phyloP scores from a whole-genome alignment of 2,329 filamentous ascomycete genomes.

The Exophiala xenobiotica region DNA sequence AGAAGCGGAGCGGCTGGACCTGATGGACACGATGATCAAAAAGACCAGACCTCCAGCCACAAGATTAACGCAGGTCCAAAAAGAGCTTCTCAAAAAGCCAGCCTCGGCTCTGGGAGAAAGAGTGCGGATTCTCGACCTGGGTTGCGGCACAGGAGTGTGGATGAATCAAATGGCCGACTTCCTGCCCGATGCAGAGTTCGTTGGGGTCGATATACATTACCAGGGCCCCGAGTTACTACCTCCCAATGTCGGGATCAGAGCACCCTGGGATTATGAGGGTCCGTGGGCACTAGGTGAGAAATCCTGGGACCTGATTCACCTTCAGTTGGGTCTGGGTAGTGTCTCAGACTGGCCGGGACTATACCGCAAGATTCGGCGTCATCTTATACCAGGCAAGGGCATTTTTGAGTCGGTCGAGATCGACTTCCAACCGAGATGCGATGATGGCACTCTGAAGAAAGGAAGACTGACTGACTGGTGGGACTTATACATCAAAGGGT shows the following conservation, averaged over 20 bases:
- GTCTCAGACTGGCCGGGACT: conserved; percentile 72
- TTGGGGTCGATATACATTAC: conserved; percentile 61
- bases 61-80: conserved; percentile 40
- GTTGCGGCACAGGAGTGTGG: conserved; percentile 90
- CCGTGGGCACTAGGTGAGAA: conserved; percentile 67
- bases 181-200: conserved; percentile 59
- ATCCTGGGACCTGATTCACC: conserved; percentile 79
- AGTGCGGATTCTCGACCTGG: conserved; percentile 61
- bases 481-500: conserved; percentile 61
- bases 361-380: conserved; percentile 70
- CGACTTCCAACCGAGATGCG: conserved; percentile 73
- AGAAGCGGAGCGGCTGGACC: conserved; percentile 76
- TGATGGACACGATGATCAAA: conserved; percentile 75
- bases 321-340: conserved; percentile 75
- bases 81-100: background rate
- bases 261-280: conserved; percentile 73
- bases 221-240: conserved; percentile 67
- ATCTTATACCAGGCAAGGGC: conserved; percentile 73
- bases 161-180: conserved; percentile 78
- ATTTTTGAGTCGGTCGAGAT: conserved; percentile 87
- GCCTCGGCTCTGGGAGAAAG: background rate
- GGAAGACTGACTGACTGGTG: conserved; percentile 57
- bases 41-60: conserved; percentile 56
- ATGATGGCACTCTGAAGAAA: conserved; percentile 61
- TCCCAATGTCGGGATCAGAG: conserved; percentile 64